Conservation (phyloP, 179 eudicot species). For the Beta macrorhiza region DNA sequence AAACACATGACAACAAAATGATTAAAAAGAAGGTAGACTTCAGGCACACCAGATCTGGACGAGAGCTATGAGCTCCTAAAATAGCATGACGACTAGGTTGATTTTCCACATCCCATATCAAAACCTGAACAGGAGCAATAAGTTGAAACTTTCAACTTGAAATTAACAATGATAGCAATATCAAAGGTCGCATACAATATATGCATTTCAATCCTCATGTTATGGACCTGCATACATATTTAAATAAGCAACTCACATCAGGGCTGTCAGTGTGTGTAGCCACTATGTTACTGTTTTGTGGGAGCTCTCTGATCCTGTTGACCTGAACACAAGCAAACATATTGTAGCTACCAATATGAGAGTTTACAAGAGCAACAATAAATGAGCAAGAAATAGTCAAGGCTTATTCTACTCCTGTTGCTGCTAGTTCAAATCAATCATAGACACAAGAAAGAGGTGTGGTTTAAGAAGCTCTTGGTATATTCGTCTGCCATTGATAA, state of each 20-base stretch:
- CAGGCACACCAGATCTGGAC: constrained; percentile 77
- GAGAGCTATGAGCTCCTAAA: constrained; percentile 69
- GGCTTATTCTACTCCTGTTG: background rate
- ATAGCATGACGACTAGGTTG: constrained; percentile 89
- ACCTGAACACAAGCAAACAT: constrained; percentile 51
- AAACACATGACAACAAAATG: background rate
- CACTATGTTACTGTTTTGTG: constrained; percentile 86
- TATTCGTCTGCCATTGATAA: background rate
- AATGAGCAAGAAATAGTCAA: background rate
- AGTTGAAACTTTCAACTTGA: constrained; percentile 1
- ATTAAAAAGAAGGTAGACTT: background rate
- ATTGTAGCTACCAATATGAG: background rate
- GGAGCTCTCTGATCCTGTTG: constrained; percentile 92
- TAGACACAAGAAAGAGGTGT: background rate
- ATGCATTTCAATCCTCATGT: background rate
- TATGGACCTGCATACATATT: background rate
- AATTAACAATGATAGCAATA: background rate
- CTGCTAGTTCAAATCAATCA: constrained; percentile 1
- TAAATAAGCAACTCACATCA: constrained; percentile 50
- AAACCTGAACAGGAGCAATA: constrained; percentile 51
- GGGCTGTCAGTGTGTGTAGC: constrained; percentile 99
- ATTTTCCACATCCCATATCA: constrained; percentile 92
- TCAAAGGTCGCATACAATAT: background rate
- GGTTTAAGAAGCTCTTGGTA: constrained; percentile 2
- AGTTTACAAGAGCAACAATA: background rate